Conservation (phyloP, 371 early-diverging fungal species). For the Syncephalastrum monosporum region DNA sequence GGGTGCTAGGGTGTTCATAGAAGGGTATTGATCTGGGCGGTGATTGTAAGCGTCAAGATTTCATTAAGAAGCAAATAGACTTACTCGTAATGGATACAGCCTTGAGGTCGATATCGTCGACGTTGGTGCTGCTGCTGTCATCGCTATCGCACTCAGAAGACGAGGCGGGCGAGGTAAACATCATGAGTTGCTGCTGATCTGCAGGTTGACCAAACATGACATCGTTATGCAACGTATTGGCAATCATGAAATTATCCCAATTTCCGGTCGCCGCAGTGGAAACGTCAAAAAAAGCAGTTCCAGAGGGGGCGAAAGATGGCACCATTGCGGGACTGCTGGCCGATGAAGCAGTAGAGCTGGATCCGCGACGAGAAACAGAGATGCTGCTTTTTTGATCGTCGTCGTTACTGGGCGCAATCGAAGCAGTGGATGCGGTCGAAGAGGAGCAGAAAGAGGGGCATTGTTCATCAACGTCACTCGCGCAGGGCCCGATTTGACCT, state of each 20-base stretch:
- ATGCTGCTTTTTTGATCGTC: conserved; percentile 5
- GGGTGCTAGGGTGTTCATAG: conserved; percentile 6
- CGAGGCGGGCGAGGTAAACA: background rate
- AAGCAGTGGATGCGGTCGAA: conserved; percentile 5
- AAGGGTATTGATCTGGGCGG: background rate
- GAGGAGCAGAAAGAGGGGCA: conserved; percentile 4
- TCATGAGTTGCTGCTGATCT: background rate
- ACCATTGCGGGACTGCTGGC: conserved; percentile 2
- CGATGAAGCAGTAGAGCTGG: background rate
- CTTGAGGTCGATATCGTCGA: conserved; percentile 10
- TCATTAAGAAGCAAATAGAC: background rate
- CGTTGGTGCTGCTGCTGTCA: conserved; percentile 12
- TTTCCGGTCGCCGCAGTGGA: background rate
- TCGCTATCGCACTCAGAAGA: conserved; percentile 10
- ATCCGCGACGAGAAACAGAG: conserved; percentile 8
- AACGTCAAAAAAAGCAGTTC: no score
- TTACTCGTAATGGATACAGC: conserved; percentile 1
- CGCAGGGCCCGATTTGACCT: conserved; percentile 17
- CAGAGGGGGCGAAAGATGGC: background rate
- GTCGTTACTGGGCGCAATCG: no score
- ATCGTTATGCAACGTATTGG: conserved; percentile 5
- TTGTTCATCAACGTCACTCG: background rate
- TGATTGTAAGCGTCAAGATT: conserved; percentile 1
- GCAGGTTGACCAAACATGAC: conserved; percentile 11
- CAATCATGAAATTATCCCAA: background rate